phyloP scores from a whole-genome alignment of 345 rosid species.

The Streptanthus diversifolius region DNA sequence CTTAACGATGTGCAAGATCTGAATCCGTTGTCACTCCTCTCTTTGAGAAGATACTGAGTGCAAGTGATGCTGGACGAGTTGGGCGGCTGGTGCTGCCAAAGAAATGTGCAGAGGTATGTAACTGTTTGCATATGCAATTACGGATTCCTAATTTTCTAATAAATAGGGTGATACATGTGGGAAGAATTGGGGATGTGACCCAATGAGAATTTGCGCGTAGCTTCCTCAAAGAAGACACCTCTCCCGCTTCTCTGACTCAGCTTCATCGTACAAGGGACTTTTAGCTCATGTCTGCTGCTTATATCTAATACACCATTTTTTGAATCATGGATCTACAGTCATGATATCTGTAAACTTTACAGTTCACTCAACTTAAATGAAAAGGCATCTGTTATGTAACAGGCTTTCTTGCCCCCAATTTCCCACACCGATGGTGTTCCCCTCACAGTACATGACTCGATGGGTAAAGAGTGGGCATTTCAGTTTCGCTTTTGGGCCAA shows the following conservation, averaged over 20 bases:
- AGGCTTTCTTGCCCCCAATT: slow-evolving; percentile 89
- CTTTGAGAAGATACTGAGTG: slow-evolving; percentile 95
- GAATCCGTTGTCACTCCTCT: slow-evolving; percentile 74
- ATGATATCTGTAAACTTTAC: slow-evolving; percentile 16
- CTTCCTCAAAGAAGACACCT: too few species aligned
- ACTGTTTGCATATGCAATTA: slow-evolving; percentile 24
- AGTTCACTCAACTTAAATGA: neutral
- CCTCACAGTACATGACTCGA: slow-evolving; percentile 84
- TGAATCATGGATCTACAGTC: slow-evolving; percentile 1
- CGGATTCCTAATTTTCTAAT: slow-evolving; percentile 1
- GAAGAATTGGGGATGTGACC: slow-evolving; percentile 11
- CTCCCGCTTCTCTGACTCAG: too few species aligned
- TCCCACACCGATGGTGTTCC: slow-evolving; percentile 89
- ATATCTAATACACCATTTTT: neutral
- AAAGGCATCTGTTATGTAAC: slow-evolving; percentile 27
- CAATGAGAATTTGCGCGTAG: too few species aligned
- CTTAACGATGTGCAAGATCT: slow-evolving; percentile 72
- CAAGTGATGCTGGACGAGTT: slow-evolving; percentile 86
- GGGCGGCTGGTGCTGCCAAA: slow-evolving; percentile 94
- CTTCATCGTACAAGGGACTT: too few species aligned
- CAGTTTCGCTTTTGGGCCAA: slow-evolving; percentile 97
- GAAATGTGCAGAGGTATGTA: slow-evolving; percentile 89
- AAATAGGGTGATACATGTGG: neutral
- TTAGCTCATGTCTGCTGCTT: slow-evolving; percentile 22
- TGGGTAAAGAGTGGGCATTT: slow-evolving; percentile 94